Evolutionary conservation across 1,284 basidiomycete genomes (phyloP).

Genomic region (Ganoderma sinense): DNA sequence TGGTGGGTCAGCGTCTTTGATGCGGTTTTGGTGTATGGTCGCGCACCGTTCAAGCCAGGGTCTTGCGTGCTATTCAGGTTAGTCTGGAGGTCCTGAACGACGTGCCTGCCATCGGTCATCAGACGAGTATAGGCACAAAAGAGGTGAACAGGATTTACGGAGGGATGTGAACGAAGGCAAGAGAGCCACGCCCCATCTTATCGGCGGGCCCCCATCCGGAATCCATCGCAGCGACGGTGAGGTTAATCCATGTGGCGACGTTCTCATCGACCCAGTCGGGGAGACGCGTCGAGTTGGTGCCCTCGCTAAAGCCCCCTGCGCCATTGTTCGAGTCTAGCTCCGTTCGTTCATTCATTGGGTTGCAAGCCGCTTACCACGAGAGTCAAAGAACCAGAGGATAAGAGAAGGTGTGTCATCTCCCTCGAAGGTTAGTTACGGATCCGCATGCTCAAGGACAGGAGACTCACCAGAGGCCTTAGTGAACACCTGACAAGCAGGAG

Average conservation of each 20-base stretch:
- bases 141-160: constrained; percentile 29
- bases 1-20: not conserved
- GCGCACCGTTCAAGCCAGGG: constrained; percentile 68
- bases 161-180: constrained; percentile 78
- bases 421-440: not conserved
- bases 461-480: constrained; percentile 16
- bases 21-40: not conserved
- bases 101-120: constrained; percentile 47
- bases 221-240: constrained; percentile 61
- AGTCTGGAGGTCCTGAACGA: constrained; percentile 58
- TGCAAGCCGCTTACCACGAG: constrained; percentile 52
- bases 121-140: not conserved
- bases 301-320: constrained; percentile 57
- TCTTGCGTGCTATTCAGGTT: constrained; percentile 55
- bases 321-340: not conserved
- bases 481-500: constrained; percentile 17
- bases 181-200: constrained; percentile 49
- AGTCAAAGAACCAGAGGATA: constrained; percentile 79
- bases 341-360: not conserved
- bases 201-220: constrained; percentile 62
- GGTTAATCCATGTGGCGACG: constrained; percentile 66
- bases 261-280: constrained; percentile 73
- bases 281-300: constrained; percentile 50
- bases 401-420: constrained; percentile 57
- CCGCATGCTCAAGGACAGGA: not conserved